A percentile compares a stretch with the other conserved stretches of the same genome.
Conservation (phyloP, 2,329 filamentous ascomycete genomes). For the Botrytis cinerea region DNA sequence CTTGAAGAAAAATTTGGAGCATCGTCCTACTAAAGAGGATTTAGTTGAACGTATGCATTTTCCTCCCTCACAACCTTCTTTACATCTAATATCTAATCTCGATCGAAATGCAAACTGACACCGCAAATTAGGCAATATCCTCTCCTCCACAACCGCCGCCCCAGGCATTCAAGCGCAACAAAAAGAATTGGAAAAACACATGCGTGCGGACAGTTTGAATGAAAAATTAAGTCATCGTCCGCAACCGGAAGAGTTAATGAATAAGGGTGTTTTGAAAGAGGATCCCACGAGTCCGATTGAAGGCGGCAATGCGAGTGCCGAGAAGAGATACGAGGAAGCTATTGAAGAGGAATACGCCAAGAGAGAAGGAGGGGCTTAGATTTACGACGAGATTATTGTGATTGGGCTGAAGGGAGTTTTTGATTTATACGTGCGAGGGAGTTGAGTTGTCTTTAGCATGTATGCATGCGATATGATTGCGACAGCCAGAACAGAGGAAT, state of each 20-base stretch:
- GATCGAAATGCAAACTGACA: background rate
- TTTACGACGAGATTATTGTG: no score
- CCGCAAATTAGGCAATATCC: slow-evolving; percentile 70
- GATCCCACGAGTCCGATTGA: slow-evolving; percentile 54
- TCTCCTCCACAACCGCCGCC: slow-evolving; percentile 75
- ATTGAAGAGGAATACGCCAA: slow-evolving; percentile 67
- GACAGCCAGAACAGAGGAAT: background rate
- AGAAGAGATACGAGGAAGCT: slow-evolving; percentile 56
- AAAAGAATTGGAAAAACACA: slow-evolving; percentile 82
- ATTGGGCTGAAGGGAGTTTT: background rate
- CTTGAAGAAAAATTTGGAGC: slow-evolving; percentile 64
- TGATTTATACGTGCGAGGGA: background rate
- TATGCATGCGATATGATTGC: background rate
- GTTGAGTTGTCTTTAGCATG: background rate
- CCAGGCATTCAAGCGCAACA: slow-evolving; percentile 79
- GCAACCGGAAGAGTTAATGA: slow-evolving; percentile 72
- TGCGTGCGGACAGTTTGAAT: slow-evolving; percentile 83
- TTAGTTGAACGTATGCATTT: slow-evolving; percentile 71
- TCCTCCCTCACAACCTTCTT: slow-evolving; percentile 5
- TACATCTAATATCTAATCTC: background rate
- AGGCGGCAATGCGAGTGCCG: slow-evolving; percentile 43
- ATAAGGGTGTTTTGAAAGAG: slow-evolving; percentile 75
- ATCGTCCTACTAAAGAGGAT: slow-evolving; percentile 68
- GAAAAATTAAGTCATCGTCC: slow-evolving; percentile 82
- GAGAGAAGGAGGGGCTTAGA: slow-evolving; percentile 60